A percentile compares a stretch with the other conserved stretches of the same genome.
Conservation (phyloP, 1,284 basidiomycete species). For the Puccinia sorghi region DNA sequence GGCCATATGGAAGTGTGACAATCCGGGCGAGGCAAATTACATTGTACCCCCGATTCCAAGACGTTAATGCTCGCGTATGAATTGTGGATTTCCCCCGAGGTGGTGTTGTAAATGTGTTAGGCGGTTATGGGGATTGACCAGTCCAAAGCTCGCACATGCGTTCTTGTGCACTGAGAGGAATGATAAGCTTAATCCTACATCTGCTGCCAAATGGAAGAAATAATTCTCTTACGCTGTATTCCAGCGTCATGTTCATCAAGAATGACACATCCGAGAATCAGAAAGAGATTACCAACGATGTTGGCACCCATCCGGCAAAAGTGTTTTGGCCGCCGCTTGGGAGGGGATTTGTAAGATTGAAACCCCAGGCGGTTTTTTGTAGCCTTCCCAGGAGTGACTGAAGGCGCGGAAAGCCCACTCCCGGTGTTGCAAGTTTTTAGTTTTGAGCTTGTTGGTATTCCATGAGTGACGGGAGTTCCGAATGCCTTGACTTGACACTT, state of each 20-base stretch:
- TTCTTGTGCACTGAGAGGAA: slow-evolving; percentile 32
- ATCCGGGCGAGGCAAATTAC: too few relatives aligned
- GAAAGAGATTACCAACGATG: slow-evolving; percentile 42
- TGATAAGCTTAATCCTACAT: slow-evolving; percentile 3
- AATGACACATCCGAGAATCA: neutral
- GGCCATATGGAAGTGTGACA: too few relatives aligned
- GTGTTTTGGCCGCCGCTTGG: slow-evolving; percentile 20
- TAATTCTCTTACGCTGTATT: slow-evolving; percentile 39
- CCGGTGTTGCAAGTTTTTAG: slow-evolving; percentile 17
- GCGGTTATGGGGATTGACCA: slow-evolving; percentile 39
- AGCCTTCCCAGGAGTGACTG: slow-evolving; percentile 49
- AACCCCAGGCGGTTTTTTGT: slow-evolving; percentile 49
- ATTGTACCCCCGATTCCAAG: slow-evolving; percentile 32
- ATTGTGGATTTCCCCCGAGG: slow-evolving; percentile 7
- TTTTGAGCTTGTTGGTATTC: slow-evolving; percentile 15
- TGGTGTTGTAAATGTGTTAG: neutral
- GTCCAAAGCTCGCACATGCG: slow-evolving; percentile 42
- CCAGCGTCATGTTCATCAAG: slow-evolving; percentile 49
- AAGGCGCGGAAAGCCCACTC: slow-evolving; percentile 46
- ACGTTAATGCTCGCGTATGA: slow-evolving; percentile 35
- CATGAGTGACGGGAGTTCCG: slow-evolving; percentile 19
- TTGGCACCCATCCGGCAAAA: too few relatives aligned
- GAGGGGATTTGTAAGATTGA: slow-evolving; percentile 36
- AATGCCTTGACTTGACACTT: slow-evolving; percentile 18
- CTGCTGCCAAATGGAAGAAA: neutral